These are phyloP conservation scores for Pinguiococcus pyrenoidosus DNA, from an alignment of 108 stramenopile species.

Conservation along the genomic window DNA sequence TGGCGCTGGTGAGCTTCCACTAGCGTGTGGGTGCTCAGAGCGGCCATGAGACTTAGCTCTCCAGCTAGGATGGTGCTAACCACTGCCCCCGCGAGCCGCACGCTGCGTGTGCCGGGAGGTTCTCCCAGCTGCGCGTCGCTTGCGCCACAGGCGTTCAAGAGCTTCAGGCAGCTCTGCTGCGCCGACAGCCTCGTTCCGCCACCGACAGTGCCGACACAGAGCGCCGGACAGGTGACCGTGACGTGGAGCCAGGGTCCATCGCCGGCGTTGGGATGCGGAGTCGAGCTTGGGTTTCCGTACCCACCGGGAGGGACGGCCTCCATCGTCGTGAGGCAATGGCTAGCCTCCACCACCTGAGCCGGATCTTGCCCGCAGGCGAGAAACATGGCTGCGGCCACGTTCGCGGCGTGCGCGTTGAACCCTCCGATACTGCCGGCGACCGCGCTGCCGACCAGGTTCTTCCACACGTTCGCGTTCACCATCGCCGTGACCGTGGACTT, in stretches of 20 bases:
- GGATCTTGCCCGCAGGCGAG: conserved; percentile 98
- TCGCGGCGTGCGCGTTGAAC: conserved; percentile 92
- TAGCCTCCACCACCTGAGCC: conserved; percentile 91
- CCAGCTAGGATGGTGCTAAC: too few relatives aligned
- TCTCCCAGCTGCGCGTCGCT: too few relatives aligned
- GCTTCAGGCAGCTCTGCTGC: conserved; percentile 74
- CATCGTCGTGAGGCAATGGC: conserved; percentile 81
- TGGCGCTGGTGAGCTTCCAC: too few relatives aligned
- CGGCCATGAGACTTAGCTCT: too few relatives aligned
- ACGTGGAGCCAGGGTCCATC: conserved; percentile 15
- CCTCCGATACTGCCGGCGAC: conserved; percentile 89
- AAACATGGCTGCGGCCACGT: conserved; percentile 92
- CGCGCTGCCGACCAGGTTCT: conserved; percentile 92
- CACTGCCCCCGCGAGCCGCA: too few relatives aligned
- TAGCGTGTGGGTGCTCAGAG: too few relatives aligned
- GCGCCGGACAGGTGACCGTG: conserved; percentile 84
- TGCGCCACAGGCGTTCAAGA: too few relatives aligned
- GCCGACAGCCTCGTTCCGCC: conserved; percentile 87
- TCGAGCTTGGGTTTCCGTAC: neutral
- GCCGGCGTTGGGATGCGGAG: too few relatives aligned
- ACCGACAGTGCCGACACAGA: conserved; percentile 93
- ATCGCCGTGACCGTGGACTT: conserved; percentile 78
- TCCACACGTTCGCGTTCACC: conserved; percentile 70
- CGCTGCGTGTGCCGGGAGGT: too few relatives aligned
- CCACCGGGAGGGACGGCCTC: conserved; percentile 66